phyloP scores from a whole-genome alignment of 805 yeast species.

The Candida boleticola region DNA sequence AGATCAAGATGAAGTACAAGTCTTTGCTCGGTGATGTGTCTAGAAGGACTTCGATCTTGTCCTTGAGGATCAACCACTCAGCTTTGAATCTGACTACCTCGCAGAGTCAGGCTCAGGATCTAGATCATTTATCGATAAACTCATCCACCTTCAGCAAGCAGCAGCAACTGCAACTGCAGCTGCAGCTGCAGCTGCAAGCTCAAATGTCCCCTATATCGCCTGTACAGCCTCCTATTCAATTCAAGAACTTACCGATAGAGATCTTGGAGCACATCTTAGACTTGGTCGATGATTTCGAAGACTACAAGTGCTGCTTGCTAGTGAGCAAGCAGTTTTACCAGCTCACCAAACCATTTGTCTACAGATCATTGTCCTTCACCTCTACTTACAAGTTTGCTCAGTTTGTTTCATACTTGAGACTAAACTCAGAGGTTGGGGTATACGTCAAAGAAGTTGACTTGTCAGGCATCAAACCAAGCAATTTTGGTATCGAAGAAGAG shows the following conservation, averaged over 20 bases:
- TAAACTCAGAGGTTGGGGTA: slow-evolving; percentile 52
- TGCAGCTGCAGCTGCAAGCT: too few relatives aligned
- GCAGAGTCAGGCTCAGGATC: not conserved
- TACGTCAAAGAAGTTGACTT: slow-evolving; percentile 59
- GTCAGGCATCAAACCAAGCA: slow-evolving; percentile 42
- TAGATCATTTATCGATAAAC: not conserved
- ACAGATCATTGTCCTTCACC: slow-evolving; percentile 51
- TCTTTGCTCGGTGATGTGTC: slow-evolving; percentile 49
- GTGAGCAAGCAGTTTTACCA: slow-evolving; percentile 51
- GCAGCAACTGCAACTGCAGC: not conserved
- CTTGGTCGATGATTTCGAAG: slow-evolving; percentile 34
- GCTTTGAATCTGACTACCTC: not conserved
- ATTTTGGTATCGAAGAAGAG: slow-evolving; percentile 16
- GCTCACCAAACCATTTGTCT: slow-evolving; percentile 54
- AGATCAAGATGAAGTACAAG: slow-evolving; percentile 46
- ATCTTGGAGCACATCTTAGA: slow-evolving; percentile 37
- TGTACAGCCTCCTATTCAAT: slow-evolving; percentile 9
- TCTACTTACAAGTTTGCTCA: slow-evolving; percentile 82
- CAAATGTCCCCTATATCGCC: not conserved
- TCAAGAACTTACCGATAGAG: slow-evolving; percentile 43
- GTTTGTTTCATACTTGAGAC: slow-evolving; percentile 65
- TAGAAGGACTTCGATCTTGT: slow-evolving; percentile 38
- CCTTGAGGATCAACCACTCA: slow-evolving; percentile 26
- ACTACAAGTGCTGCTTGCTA: slow-evolving; percentile 41
- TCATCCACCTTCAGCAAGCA: not conserved